Conservation (phyloP, 2,329 filamentous ascomycete genomes). For the Neopestalotiopsis clavispora region DNA sequence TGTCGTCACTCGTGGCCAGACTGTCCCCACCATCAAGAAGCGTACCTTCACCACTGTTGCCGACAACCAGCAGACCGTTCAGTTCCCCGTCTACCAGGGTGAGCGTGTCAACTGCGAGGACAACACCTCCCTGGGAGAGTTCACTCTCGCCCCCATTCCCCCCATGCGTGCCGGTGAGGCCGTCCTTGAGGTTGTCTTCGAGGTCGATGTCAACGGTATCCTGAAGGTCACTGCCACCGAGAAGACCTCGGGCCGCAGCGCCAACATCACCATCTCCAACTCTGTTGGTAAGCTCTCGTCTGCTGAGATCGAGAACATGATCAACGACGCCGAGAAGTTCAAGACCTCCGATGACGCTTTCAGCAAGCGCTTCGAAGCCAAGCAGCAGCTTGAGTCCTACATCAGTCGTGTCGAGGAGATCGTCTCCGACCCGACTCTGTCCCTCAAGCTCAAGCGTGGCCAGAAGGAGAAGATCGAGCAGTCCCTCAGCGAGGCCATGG, state of each 20-base stretch:
- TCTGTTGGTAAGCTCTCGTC: slow-evolving; percentile 98
- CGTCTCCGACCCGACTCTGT: slow-evolving; percentile 93
- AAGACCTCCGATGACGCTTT: slow-evolving; percentile 98
- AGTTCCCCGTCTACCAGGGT: slow-evolving; percentile 94
- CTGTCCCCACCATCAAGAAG: slow-evolving; percentile 84
- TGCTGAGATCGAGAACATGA: slow-evolving; percentile 96
- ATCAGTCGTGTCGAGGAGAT: slow-evolving; percentile 99
- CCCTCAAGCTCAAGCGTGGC: slow-evolving; percentile 96
- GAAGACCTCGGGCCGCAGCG: slow-evolving; percentile 96
- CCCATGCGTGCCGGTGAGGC: slow-evolving; percentile 93
- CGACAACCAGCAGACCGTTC: slow-evolving; percentile 78
- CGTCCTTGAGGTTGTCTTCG: slow-evolving; percentile 96
- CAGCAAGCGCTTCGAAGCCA: slow-evolving; percentile 98
- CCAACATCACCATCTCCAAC: slow-evolving; percentile 99
- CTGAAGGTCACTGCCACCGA: slow-evolving; percentile 99
- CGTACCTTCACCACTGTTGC: slow-evolving; percentile 84
- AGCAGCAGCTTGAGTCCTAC: slow-evolving; percentile 99
- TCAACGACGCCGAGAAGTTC: slow-evolving; percentile 96
- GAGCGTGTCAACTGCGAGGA: slow-evolving; percentile 98
- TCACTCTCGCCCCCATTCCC: slow-evolving; percentile 88
- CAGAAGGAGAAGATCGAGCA: slow-evolving; percentile 99
- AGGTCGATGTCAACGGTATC: slow-evolving; percentile 99
- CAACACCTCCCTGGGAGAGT: slow-evolving; percentile 97
- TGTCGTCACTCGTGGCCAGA: slow-evolving; percentile 81
- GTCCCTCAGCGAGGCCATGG: slow-evolving; percentile 96